These are phyloP conservation scores for Tritrichomonas foetus DNA, from an alignment of 208 protist genomes.

Conservation along the genomic window DNA sequence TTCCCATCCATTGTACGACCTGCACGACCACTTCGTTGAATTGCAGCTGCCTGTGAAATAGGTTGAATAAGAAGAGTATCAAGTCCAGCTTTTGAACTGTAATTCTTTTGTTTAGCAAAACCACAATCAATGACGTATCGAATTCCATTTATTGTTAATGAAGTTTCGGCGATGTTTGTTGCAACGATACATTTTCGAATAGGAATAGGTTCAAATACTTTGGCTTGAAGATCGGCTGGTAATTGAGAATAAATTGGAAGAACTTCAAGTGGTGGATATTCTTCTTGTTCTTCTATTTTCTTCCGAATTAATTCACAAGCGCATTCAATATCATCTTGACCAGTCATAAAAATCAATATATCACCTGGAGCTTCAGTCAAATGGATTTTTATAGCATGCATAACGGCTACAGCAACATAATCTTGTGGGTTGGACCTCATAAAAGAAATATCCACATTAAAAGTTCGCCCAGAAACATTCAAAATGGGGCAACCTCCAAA, in stretches of 20 bases:
- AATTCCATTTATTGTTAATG: conserved; percentile 92
- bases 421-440: conserved; percentile 40
- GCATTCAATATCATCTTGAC: conserved; percentile 93
- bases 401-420: conserved; percentile 50
- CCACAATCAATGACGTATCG: conserved; percentile 83
- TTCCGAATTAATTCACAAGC: conserved; percentile 61
- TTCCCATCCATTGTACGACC: conserved; percentile 78
- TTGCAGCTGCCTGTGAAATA: conserved; percentile 85
- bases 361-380: conserved; percentile 76
- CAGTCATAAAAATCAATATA: conserved; percentile 99
- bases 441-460: conserved; percentile 62
- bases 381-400: conserved; percentile 59
- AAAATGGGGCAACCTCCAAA: conserved; percentile 84
- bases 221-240: conserved; percentile 72
- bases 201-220: conserved; percentile 55
- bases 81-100: conserved; percentile 35
- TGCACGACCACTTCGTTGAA: conserved; percentile 81
- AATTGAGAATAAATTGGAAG: conserved; percentile 84
- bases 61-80: conserved; percentile 74
- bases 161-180: conserved; percentile 99
- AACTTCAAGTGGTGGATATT: conserved; percentile 62
- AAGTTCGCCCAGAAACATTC: conserved; percentile 87
- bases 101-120: conserved; percentile 93
- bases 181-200: conserved; percentile 93
- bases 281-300: conserved; percentile 43